Percentiles rank a stretch among this genome's conserved stretches.
These are phyloP conservation scores for Celoporthe dispersa DNA, from an alignment of 2,329 filamentous ascomycete genomes.

Conservation along the genomic window DNA sequence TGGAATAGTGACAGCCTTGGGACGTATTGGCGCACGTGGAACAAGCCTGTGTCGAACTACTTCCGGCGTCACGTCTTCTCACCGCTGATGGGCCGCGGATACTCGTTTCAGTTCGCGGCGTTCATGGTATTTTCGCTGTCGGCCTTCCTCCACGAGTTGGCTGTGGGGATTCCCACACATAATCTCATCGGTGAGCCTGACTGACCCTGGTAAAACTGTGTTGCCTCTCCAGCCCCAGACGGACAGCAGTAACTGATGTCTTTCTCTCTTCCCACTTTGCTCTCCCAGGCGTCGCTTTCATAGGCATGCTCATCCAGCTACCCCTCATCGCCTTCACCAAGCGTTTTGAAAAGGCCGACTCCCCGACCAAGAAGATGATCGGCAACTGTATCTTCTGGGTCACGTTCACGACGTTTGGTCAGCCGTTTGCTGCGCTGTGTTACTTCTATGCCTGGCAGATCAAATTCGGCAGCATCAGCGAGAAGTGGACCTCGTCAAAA, in stretches of 20 bases:
- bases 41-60: constrained; percentile 95
- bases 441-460: constrained; percentile 99
- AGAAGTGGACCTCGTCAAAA: constrained; percentile 32
- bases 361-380: constrained; percentile 74
- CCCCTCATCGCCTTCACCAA: constrained; percentile 84
- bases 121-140: constrained; percentile 86
- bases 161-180: constrained; percentile 93
- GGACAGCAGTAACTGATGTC: constrained; percentile 19
- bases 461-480: constrained; percentile 86
- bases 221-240: neutral
- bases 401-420: constrained; percentile 92
- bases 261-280: neutral
- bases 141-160: constrained; percentile 85
- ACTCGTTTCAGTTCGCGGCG: constrained; percentile 72
- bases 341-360: constrained; percentile 77
- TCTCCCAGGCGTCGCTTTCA: constrained; percentile 79
- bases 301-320: constrained; percentile 92
- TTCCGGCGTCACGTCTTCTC: constrained; percentile 95
- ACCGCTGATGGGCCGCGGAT: constrained; percentile 83
- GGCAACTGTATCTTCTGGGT: constrained; percentile 98
- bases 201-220: neutral
- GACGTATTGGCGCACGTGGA: constrained; percentile 95
- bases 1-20: constrained; percentile 92
- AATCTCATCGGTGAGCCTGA: constrained; percentile 75
- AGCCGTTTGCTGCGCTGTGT: constrained; percentile 87